These are phyloP conservation scores for Trichoderma cornu-damae DNA, from an alignment of 2,329 filamentous ascomycete species.

Conservation along the genomic window DNA sequence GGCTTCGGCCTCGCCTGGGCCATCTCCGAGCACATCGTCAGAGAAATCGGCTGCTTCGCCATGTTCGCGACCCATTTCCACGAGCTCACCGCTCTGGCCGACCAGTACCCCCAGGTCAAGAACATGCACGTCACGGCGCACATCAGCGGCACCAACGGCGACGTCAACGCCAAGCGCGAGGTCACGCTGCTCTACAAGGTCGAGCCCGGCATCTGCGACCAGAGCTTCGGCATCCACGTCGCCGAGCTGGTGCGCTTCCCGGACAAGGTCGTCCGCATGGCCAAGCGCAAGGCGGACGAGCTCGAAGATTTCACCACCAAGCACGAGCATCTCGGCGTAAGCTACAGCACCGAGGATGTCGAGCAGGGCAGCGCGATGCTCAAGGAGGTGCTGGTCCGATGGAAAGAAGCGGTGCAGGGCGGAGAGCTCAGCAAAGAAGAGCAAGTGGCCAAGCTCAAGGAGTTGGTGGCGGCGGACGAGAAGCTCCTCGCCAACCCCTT, in stretches of 20 bases:
- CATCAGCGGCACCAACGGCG: conserved; percentile 54
- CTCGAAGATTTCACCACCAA: conserved; percentile 90
- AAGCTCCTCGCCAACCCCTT: conserved; percentile 61
- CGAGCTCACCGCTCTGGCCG: conserved; percentile 85
- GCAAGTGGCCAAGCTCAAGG: conserved; percentile 72
- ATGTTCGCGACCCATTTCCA: conserved; percentile 99
- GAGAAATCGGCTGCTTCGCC: conserved; percentile 88
- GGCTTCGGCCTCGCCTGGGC: conserved; percentile 99
- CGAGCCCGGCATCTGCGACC: conserved; percentile 89
- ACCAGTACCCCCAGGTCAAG: conserved; percentile 79
- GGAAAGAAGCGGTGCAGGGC: conserved; percentile 70
- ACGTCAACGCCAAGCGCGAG: conserved; percentile 59
- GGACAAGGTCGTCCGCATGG: conserved; percentile 96
- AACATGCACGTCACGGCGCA: conserved; percentile 97
- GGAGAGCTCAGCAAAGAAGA: conserved; percentile 63
- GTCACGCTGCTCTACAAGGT: conserved; percentile 97
- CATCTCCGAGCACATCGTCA: conserved; percentile 95
- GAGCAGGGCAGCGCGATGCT: conserved; percentile 81
- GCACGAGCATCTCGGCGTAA: conserved; percentile 55
- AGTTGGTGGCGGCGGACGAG: conserved; percentile 69
- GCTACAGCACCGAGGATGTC: conserved; percentile 77
- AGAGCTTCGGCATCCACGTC: conserved; percentile 97
- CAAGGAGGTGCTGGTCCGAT: conserved; percentile 75
- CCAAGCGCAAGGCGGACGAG: conserved; percentile 97
- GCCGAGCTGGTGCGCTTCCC: conserved; percentile 95